Evolutionary conservation across 306 rosid species (phyloP).

Genomic region (Albizia julibrissin): DNA sequence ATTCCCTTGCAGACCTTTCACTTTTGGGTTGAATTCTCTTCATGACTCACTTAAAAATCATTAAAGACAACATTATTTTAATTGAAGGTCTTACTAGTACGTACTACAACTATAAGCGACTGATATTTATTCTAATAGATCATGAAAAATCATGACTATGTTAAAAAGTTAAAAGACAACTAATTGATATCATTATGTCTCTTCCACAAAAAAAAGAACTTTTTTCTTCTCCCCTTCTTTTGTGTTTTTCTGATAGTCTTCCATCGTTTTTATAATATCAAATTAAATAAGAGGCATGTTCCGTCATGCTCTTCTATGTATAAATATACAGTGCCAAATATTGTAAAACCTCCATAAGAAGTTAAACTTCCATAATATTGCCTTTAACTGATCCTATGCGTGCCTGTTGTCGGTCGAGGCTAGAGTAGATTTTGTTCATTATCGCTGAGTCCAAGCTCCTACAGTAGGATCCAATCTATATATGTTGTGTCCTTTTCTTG

Average conservation of each 20-base stretch:
- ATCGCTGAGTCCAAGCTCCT: background rate
- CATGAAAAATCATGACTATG: background rate
- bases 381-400: background rate
- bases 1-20: background rate
- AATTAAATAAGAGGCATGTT: background rate
- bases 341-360: no score
- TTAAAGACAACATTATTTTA: no score
- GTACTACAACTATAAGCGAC: background rate
- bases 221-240: background rate
- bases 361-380: background rate
- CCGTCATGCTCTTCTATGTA: no score
- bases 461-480: constrained; percentile 1
- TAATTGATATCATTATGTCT: background rate
- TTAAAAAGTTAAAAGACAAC: background rate
- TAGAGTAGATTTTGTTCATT: constrained; percentile 25
- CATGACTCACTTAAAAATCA: background rate
- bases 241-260: background rate
- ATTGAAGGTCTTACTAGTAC: background rate
- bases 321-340: no score
- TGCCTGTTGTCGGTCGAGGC: background rate
- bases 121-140: background rate
- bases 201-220: background rate
- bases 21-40: background rate
- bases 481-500: constrained; percentile 1
- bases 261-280: background rate